Conservation (phyloP, 495 filamentous ascomycete species). For the Lophiostoma macrostomum region DNA sequence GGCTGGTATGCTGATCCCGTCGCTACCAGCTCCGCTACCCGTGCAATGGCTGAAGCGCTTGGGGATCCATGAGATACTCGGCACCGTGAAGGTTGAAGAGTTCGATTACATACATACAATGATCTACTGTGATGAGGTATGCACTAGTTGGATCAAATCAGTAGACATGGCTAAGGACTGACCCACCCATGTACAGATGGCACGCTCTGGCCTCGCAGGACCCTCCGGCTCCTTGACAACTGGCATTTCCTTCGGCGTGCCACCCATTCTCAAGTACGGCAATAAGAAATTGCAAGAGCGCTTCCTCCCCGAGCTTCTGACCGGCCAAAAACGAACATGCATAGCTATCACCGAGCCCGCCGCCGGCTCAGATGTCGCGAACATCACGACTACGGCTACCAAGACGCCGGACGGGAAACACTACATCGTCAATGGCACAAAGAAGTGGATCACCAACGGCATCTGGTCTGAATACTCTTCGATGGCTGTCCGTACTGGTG, state of each 20-base stretch:
- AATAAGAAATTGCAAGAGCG: conserved; percentile 57
- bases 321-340: conserved; percentile 62
- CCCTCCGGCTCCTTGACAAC: conserved; percentile 60
- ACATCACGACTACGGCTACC: conserved; percentile 63
- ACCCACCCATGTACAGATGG: conserved; percentile 46
- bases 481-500: conserved; percentile 77
- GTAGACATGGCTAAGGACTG: background rate
- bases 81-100: conserved; percentile 66
- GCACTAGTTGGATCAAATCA: background rate
- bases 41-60: conserved; percentile 62
- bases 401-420: conserved; percentile 61
- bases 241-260: conserved; percentile 68
- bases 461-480: conserved; percentile 69
- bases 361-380: conserved; percentile 69
- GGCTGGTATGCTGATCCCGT: conserved; percentile 53
- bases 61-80: conserved; percentile 62
- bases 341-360: conserved; percentile 78
- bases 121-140: conserved; percentile 65
- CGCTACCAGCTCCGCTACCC: conserved; percentile 64
- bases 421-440: conserved; percentile 70
- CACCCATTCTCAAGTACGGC: conserved; percentile 68
- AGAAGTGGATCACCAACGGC: conserved; percentile 84
- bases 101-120: conserved; percentile 70
- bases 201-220: conserved; percentile 60
- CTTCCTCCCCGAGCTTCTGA: conserved; percentile 64